These are phyloP conservation scores for Podaxis sp. DNA, from an alignment of 768 basidiomycete species.

Conservation along the genomic window DNA sequence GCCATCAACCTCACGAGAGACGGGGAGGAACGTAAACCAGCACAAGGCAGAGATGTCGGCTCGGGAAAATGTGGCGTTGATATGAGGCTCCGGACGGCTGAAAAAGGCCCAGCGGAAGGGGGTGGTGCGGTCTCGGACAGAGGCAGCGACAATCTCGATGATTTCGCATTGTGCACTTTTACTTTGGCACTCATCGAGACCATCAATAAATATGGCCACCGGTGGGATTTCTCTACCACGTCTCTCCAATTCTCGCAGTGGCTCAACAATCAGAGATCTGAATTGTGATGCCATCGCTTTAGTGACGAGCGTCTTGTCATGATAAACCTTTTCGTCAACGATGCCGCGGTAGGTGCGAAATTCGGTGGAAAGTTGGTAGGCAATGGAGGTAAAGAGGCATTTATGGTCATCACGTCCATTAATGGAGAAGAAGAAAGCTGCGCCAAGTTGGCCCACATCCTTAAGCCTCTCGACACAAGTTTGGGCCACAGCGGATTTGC, in stretches of 20 bases:
- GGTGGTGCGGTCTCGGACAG: not conserved
- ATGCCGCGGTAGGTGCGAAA: not conserved
- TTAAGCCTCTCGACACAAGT: slow-evolving; percentile 3
- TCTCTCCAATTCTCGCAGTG: not conserved
- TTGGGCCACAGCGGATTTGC: slow-evolving; percentile 2
- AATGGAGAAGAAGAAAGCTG: slow-evolving; percentile 13
- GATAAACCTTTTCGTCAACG: not conserved
- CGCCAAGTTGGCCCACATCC: slow-evolving; percentile 1
- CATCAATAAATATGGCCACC: not conserved
- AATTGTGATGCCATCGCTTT: slow-evolving; percentile 1
- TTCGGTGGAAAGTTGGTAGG: slow-evolving; percentile 6
- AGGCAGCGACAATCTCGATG: not conserved
- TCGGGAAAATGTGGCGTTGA: not conserved
- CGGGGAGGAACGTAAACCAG: not conserved
- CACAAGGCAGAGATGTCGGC: not conserved
- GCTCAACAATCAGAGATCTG: not conserved
- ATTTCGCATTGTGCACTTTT: slow-evolving; percentile 2
- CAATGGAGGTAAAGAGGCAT: slow-evolving; percentile 8
- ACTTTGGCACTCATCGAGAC: slow-evolving; percentile 3
- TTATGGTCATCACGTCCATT: not conserved
- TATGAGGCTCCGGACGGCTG: slow-evolving; percentile 3
- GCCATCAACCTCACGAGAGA: not conserved
- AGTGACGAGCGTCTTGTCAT: not conserved
- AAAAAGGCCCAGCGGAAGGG: slow-evolving; percentile 9
- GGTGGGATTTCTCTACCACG: not conserved